A percentile compares a stretch with the other conserved stretches of the same genome.
Evolutionary conservation across 176 grass and related monocot genomes (phyloP).

Genomic region (Carex scoparia): DNA sequence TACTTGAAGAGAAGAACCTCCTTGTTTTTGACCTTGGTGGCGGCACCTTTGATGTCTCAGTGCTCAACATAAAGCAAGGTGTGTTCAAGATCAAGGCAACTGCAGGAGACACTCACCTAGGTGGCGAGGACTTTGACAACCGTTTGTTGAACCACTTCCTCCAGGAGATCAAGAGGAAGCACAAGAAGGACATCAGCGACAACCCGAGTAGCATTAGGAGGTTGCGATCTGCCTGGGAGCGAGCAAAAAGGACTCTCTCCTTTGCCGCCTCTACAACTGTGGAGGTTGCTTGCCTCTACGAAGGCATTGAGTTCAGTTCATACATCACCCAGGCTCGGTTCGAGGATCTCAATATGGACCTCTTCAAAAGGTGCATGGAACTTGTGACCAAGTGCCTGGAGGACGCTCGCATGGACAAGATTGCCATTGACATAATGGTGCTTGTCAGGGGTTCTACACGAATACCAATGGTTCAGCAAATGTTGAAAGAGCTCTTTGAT

Average conservation of each 20-base stretch:
- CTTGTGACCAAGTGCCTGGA: slow-evolving; percentile 27
- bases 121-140: too few species aligned
- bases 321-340: slow-evolving; percentile 33
- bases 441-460: slow-evolving; percentile 31
- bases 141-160: background rate
- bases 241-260: slow-evolving; percentile 32
- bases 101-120: too few species aligned
- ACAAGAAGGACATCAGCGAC: background rate
- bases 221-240: slow-evolving; percentile 26
- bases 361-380: slow-evolving; percentile 38
- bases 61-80: background rate
- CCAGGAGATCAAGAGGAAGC: background rate
- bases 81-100: background rate
- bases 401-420: slow-evolving; percentile 26
- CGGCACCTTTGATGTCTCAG: too few species aligned
- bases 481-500: background rate
- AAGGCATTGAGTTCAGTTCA: slow-evolving; percentile 33
- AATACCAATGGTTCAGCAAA: slow-evolving; percentile 1
- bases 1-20: slow-evolving; percentile 23
- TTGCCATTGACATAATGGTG: slow-evolving; percentile 22
- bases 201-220: background rate
- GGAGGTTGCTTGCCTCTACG: slow-evolving; percentile 20
- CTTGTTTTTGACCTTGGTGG: too few species aligned
- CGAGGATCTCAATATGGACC: slow-evolving; percentile 43
- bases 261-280: background rate